These are phyloP conservation scores for Sicyos baderoa DNA, from an alignment of 306 rosid species.

Conservation along the genomic window DNA sequence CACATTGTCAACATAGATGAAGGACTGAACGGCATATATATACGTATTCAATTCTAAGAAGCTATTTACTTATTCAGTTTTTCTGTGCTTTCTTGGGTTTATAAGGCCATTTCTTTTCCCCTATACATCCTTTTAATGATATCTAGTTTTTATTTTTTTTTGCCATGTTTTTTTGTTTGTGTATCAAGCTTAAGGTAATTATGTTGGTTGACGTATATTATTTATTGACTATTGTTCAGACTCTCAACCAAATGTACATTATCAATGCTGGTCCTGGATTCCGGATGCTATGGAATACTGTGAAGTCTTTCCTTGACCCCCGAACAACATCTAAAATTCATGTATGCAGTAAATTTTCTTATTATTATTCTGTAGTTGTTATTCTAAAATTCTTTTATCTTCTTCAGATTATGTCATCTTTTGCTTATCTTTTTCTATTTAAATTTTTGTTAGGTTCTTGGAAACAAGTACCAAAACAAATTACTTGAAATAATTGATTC, in stretches of 20 bases:
- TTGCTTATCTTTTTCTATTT: too few species aligned
- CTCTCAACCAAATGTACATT: constrained; percentile 89
- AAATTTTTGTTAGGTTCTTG: constrained; percentile 64
- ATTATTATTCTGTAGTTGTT: background rate
- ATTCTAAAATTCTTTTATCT: background rate
- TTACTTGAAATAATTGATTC: constrained; percentile 83
- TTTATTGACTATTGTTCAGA: constrained; percentile 39
- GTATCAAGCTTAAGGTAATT: background rate
- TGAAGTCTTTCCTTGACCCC: constrained; percentile 28
- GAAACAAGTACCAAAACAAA: constrained; percentile 88
- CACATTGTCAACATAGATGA: background rate
- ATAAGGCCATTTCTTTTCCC: background rate
- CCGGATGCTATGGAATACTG: constrained; percentile 80
- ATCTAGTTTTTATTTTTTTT: background rate
- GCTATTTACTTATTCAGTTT: background rate
- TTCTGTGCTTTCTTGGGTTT: background rate
- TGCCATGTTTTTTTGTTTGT: background rate
- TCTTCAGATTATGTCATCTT: constrained; percentile 2
- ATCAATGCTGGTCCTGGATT: constrained; percentile 98
- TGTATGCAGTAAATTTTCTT: constrained; percentile 42
- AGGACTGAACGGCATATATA: background rate
- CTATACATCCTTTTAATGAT: background rate
- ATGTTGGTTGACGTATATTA: background rate
- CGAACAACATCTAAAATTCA: constrained; percentile 92
- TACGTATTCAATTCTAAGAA: background rate